Evolutionary conservation across 2,329 filamentous ascomycete genomes (phyloP).

Genomic region (Exophiala sideris): DNA sequence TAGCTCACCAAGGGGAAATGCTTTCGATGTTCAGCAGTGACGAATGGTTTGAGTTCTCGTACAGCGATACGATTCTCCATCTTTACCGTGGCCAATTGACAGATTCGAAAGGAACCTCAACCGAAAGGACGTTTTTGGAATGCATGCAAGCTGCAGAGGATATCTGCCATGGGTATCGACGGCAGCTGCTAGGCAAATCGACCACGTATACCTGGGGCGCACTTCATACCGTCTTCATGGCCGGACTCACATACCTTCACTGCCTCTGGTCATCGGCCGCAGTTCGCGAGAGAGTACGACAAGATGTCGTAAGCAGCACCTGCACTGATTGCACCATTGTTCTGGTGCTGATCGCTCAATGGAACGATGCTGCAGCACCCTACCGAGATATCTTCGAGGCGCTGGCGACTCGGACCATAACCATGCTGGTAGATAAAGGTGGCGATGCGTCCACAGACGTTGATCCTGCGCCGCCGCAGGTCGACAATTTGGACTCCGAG

Average conservation of each 20-base stretch:
- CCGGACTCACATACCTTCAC: constrained; percentile 32
- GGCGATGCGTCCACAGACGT: background rate
- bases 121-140: constrained; percentile 27
- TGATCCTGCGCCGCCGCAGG: constrained; percentile 6
- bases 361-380: constrained; percentile 20
- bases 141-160: constrained; percentile 21
- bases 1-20: background rate
- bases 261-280: constrained; percentile 34
- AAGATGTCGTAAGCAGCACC: constrained; percentile 29
- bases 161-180: constrained; percentile 10
- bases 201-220: constrained; percentile 26
- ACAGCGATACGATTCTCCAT: constrained; percentile 26
- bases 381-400: constrained; percentile 37
- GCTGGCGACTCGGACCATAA: constrained; percentile 21
- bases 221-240: constrained; percentile 28
- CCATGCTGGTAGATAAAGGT: constrained; percentile 7
- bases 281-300: constrained; percentile 12
- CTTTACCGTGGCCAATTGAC: constrained; percentile 29
- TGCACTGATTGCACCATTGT: constrained; percentile 15
- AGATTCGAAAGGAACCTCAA: constrained; percentile 5
- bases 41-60: constrained; percentile 22
- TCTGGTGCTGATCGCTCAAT: background rate
- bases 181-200: constrained; percentile 14
- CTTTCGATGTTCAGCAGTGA: constrained; percentile 12
- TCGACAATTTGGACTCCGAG: constrained; percentile 13